Evolutionary conservation across 2,329 filamentous ascomycete genomes (phyloP).

Genomic region (Alternaria novae-zelandiae): DNA sequence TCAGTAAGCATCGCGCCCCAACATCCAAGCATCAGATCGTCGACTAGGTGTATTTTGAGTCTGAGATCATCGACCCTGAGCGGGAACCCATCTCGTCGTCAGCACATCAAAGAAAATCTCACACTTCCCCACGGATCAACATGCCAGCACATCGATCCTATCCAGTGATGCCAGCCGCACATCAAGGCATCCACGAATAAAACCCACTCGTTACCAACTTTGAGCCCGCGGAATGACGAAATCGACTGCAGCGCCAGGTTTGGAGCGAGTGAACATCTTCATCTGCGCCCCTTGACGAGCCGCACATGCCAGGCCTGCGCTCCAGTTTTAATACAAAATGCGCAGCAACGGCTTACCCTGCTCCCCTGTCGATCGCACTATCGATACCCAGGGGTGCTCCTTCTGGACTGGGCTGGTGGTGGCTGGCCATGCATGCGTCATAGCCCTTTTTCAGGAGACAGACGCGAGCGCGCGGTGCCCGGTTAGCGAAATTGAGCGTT

Average conservation of each 20-base stretch:
- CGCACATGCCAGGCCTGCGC: constrained; percentile 4
- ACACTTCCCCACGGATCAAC: neutral
- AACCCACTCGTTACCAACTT: neutral
- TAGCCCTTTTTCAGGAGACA: neutral
- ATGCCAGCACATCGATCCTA: neutral
- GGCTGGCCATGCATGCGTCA: constrained; percentile 2
- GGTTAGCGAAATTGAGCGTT: neutral
- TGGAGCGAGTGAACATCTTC: constrained; percentile 12
- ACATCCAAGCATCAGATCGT: neutral
- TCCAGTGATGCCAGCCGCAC: neutral
- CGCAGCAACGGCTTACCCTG: constrained; percentile 4
- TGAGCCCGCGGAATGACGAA: neutral
- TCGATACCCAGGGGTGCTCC: constrained; percentile 8
- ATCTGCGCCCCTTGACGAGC: constrained; percentile 4
- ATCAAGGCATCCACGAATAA: neutral
- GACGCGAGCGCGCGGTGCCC: neutral
- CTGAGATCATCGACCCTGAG: neutral
- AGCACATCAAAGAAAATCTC: neutral
- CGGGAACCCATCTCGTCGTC: neutral
- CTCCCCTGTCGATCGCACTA: constrained; percentile 32
- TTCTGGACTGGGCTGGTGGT: neutral
- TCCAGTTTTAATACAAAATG: neutral
- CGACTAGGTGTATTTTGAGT: neutral
- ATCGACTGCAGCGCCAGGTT: neutral
- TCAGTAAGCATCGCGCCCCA: neutral